Percentiles rank a stretch among this genome's conserved stretches.
Evolutionary conservation across 305 asterid genomes (phyloP).

Genomic region (Fraxinus latifolia): DNA sequence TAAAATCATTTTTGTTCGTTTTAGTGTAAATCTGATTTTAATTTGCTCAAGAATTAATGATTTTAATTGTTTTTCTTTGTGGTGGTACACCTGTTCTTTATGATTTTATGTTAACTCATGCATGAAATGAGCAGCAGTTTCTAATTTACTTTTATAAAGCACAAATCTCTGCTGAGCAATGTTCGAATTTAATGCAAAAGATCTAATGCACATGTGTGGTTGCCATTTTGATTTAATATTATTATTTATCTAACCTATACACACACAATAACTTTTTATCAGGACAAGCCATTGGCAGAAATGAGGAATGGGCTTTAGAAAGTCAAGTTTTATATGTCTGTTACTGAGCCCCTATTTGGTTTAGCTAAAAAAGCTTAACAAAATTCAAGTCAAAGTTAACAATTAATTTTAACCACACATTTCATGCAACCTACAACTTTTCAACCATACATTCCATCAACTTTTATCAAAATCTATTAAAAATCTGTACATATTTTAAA

Average conservation of each 20-base stretch:
- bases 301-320: background rate
- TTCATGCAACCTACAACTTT: background rate
- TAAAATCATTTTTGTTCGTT: background rate
- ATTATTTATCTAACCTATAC: too few species aligned
- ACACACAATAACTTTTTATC: background rate
- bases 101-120: background rate
- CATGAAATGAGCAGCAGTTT: background rate
- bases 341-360: background rate
- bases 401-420: background rate
- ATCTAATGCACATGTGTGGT: background rate
- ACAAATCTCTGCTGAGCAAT: background rate
- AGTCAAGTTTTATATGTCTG: background rate
- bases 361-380: background rate
- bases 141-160: background rate
- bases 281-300: background rate
- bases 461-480: background rate
- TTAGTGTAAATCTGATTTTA: background rate
- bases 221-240: too few species aligned
- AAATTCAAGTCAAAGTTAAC: background rate
- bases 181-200: background rate
- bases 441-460: background rate
- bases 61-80: background rate
- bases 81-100: background rate
- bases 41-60: background rate
- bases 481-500: background rate